phyloP scores from a whole-genome alignment of 1,139 yeast species.

The Suhomyces choctaworum region DNA sequence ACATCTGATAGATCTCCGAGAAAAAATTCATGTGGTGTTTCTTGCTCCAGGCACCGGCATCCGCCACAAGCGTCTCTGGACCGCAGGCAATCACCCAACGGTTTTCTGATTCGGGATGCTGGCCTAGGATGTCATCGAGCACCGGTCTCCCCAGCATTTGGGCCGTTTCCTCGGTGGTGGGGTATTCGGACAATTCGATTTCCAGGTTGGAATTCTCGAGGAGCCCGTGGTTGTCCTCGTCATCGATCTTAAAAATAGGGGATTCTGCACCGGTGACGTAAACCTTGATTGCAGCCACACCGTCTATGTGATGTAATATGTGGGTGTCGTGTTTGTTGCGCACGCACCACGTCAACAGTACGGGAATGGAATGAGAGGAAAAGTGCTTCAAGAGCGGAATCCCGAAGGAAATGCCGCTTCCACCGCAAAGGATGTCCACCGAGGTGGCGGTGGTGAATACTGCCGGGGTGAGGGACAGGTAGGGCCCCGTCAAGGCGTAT shows the following conservation, averaged over 20 bases:
- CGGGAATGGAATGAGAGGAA: constrained; percentile 5
- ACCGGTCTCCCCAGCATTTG: constrained; percentile 42
- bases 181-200: constrained; percentile 22
- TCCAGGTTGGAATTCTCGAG: constrained; percentile 19
- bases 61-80: constrained; percentile 52
- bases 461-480: constrained; percentile 27
- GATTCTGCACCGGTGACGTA: constrained; percentile 24
- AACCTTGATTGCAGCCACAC: constrained; percentile 20
- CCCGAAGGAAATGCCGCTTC: constrained; percentile 81
- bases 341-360: constrained; percentile 54
- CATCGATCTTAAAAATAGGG: constrained; percentile 13
- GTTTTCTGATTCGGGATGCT: constrained; percentile 26
- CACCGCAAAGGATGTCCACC: constrained; percentile 72
- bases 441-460: constrained; percentile 47
- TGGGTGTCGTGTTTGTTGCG: constrained; percentile 43
- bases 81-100: constrained; percentile 75
- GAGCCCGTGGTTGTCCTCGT: constrained; percentile 22
- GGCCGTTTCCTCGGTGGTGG: constrained; percentile 1
- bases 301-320: constrained; percentile 37
- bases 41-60: constrained; percentile 47
- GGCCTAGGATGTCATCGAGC: constrained; percentile 27
- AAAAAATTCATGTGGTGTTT: constrained; percentile 37
- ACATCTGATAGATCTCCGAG: constrained; percentile 46
- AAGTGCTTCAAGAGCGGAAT: constrained; percentile 55
- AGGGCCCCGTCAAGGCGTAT: constrained; percentile 32